Evolutionary conservation across 768 basidiomycete genomes (phyloP), one percentile per base, ranked within the genome.

Genomic region (Mycena capillaripes): DNA sequence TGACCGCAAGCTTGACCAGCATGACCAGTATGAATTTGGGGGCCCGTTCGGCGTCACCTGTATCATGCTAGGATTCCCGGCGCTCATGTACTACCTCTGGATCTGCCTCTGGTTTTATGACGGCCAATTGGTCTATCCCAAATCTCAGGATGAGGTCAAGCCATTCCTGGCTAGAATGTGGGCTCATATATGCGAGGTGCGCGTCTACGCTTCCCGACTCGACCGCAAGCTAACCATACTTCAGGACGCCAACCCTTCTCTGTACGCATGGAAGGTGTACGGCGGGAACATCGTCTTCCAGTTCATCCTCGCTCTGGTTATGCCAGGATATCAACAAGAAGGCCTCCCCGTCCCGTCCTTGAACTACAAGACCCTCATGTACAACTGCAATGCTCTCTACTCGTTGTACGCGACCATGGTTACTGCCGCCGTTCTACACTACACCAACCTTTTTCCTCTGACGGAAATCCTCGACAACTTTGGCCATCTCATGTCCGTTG

Each of bases 1-100:
- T 14, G 96, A 97, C 85, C 87, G 89, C 65, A 84, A 90, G 50
- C 85, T 97, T 59, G 94, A 95, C 81, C 85, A 88, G 70, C 94
- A 95, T 78, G 86, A 87, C 62, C 81, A 82, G 90, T 93, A 95
- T 84, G 97, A 99, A 82, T 99, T 99, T 78, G 97, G 98, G 74
- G 97, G 97, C 3, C 97, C 97, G 48, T 88, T 88, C 83, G 98
- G 97, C 53, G 96, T 97, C 30, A 81, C 91, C 14, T 94, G 93
- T 16, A 99, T 99, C 84, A 99, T 99, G 94, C 86, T 92, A 23
- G 92, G 94, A 56, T 99, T 99, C 80, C 98, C 98, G 0, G 81
- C 93, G 29, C 88, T 99, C 72, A 99, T 99, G 97, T 99, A 98
- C 82, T 99, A 99, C 85, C 89, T 99, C 73, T 98, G 96, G 96